Evolutionary conservation across 169 alveolate genomes (phyloP).

Genomic region (Cyclospora cayetanensis): DNA sequence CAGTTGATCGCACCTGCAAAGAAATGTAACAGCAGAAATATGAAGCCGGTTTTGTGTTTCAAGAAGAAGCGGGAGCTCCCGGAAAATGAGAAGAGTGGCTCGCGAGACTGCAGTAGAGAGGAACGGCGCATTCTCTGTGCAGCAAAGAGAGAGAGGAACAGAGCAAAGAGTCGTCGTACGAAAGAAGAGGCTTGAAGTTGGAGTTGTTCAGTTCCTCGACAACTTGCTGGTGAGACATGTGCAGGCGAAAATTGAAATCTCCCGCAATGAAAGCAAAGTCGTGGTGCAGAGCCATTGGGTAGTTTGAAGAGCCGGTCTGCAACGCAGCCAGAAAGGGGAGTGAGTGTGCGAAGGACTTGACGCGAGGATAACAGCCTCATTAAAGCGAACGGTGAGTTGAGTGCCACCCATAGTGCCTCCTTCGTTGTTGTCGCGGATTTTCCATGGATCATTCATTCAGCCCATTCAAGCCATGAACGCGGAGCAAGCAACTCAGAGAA

Average conservation of each 20-base stretch:
- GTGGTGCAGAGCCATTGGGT: conserved; percentile 3
- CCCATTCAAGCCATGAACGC: background rate
- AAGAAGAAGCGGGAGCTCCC: too few species aligned
- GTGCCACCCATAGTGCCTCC: too few species aligned
- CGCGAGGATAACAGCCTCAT: background rate
- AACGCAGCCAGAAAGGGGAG: too few species aligned
- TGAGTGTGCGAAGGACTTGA: background rate
- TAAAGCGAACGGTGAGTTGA: too few species aligned
- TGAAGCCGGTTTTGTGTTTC: background rate
- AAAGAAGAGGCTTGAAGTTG: background rate
- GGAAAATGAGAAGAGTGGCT: too few species aligned
- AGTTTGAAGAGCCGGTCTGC: conserved; percentile 18
- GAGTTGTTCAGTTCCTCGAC: background rate
- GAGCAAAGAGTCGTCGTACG: background rate
- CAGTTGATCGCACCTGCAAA: conserved; percentile 49
- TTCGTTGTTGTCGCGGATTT: too few species aligned
- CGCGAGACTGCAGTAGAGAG: too few species aligned
- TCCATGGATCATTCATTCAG: background rate
- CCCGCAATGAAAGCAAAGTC: conserved; percentile 63
- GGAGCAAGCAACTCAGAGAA: background rate
- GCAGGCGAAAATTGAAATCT: conserved; percentile 71
- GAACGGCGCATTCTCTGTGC: background rate
- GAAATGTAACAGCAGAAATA: background rate
- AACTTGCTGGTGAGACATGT: conserved; percentile 12
- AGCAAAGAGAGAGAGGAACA: background rate